phyloP scores from a whole-genome alignment of 2,329 filamentous ascomycete genomes.

The Monosporascus sp. region DNA sequence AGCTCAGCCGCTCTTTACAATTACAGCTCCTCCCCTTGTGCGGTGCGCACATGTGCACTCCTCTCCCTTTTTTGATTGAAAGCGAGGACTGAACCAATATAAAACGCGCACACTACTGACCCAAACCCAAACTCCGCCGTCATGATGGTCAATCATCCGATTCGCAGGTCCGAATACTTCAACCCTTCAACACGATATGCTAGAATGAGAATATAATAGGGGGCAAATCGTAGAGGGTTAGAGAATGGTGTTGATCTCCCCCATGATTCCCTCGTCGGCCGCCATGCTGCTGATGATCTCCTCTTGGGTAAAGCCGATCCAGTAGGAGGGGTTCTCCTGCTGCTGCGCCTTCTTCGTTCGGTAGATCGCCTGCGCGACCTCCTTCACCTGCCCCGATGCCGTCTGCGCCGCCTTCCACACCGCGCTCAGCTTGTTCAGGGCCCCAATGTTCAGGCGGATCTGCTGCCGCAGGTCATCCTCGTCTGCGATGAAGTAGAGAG shows the following conservation, averaged over 20 bases:
- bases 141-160: too few relatives aligned
- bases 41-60: too few relatives aligned
- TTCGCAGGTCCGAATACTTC: too few relatives aligned
- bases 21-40: too few relatives aligned
- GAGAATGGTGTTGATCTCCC: slow-evolving; percentile 45
- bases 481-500: slow-evolving; percentile 54
- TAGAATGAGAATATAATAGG: too few relatives aligned
- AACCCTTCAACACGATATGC: too few relatives aligned
- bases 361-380: slow-evolving; percentile 73
- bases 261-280: slow-evolving; percentile 54
- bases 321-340: slow-evolving; percentile 47
- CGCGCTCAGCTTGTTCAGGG: slow-evolving; percentile 61
- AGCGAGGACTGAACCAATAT: too few relatives aligned
- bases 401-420: slow-evolving; percentile 69
- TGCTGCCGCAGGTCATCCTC: slow-evolving; percentile 67
- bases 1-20: too few relatives aligned
- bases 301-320: slow-evolving; percentile 49
- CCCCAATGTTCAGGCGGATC: slow-evolving; percentile 73
- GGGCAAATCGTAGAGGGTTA: slow-evolving; percentile 11
- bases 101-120: too few relatives aligned
- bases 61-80: too few relatives aligned
- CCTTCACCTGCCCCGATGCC: slow-evolving; percentile 68
- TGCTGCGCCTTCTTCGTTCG: slow-evolving; percentile 51
- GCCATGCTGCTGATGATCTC: slow-evolving; percentile 51
- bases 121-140: too few relatives aligned